Evolutionary conservation across 352 stramenopile species (phyloP).

Genomic region (Globisporangium viniferum): DNA sequence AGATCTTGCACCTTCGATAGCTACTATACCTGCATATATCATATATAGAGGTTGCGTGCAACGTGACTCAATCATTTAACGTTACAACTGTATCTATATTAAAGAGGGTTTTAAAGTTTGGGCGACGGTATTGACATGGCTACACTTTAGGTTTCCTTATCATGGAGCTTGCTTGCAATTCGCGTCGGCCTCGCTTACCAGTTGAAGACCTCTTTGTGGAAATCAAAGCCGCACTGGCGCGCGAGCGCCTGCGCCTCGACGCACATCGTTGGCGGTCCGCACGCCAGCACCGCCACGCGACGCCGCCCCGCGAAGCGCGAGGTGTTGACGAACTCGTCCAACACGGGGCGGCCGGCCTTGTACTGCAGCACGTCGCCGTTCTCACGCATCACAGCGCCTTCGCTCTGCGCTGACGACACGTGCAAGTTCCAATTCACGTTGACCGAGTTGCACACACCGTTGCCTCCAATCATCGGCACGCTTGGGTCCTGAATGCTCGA

Average conservation of each 20-base stretch:
- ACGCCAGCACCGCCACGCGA: constrained; percentile 69
- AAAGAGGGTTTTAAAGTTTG: not conserved
- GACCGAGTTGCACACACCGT: constrained; percentile 15
- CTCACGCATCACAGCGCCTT: constrained; percentile 37
- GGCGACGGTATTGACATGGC: not conserved
- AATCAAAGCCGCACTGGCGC: constrained; percentile 63
- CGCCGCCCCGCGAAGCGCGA: constrained; percentile 53
- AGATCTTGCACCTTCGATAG: not conserved
- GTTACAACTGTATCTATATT: not conserved
- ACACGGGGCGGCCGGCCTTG: constrained; percentile 46
- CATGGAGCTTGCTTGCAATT: not conserved
- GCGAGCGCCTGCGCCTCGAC: constrained; percentile 63
- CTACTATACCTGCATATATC: no score
- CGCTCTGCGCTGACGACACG: constrained; percentile 47
- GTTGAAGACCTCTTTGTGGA: constrained; percentile 84
- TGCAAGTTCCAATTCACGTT: constrained; percentile 62
- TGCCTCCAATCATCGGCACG: constrained; percentile 19
- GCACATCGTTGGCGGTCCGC: constrained; percentile 71
- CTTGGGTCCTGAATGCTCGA: constrained; percentile 44
- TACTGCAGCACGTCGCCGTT: constrained; percentile 60
- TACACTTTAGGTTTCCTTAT: not conserved
- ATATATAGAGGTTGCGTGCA: no score
- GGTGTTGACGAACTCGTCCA: constrained; percentile 73
- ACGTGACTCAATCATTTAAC: no score
- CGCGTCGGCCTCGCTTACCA: constrained; percentile 41